These are phyloP conservation scores for Ampelocalamus luodianensis DNA, from an alignment of 176 grass and related monocot genomes.

Conservation along the genomic window DNA sequence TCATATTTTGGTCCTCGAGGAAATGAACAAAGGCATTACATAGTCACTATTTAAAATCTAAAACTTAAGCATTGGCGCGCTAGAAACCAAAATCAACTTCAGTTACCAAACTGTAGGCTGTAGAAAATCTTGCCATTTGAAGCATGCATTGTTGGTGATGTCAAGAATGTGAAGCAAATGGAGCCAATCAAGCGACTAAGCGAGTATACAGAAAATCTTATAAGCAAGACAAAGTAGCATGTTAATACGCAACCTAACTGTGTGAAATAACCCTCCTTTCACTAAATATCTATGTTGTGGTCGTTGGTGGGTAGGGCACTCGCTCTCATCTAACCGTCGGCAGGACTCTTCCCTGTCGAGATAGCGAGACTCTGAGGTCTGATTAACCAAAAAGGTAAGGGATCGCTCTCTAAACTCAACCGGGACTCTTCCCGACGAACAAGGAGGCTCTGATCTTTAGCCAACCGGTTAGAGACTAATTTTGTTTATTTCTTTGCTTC, in stretches of 20 bases:
- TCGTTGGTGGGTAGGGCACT: too few species aligned
- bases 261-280: not conserved
- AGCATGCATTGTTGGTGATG: not conserved
- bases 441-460: too few species aligned
- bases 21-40: not conserved
- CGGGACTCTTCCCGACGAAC: too few species aligned
- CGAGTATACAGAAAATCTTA: not conserved
- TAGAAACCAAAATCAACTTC: not conserved
- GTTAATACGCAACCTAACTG: not conserved
- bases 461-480: too few species aligned
- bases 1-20: not conserved
- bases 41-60: not conserved
- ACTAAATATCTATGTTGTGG: not conserved
- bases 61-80: not conserved
- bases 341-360: too few species aligned
- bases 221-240: conserved; percentile 2
- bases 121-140: not conserved
- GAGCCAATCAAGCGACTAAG: not conserved
- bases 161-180: conserved; percentile 1
- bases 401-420: fast-evolving
- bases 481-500: too few species aligned
- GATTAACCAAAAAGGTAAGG: too few species aligned
- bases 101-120: not conserved
- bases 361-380: too few species aligned
- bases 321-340: too few species aligned